Conservation (phyloP, 495 filamentous ascomycete genomes). For the Bombardia bombarda region DNA sequence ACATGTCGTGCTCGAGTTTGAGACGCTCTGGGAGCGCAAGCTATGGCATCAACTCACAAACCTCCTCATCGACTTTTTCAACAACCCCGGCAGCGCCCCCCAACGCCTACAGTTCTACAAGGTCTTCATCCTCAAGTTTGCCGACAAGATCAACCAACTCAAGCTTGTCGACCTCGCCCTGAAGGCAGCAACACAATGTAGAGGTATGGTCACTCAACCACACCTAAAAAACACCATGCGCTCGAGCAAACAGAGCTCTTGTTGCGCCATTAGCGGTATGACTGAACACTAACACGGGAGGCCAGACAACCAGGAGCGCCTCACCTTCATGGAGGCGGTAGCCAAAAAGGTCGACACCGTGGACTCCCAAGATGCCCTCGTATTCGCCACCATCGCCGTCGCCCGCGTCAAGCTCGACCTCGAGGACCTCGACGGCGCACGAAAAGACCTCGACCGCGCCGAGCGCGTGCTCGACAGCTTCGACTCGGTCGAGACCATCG, state of each 20-base stretch:
- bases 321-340: conserved; percentile 77
- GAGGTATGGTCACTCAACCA: conserved; percentile 45
- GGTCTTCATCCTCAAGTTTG: conserved; percentile 90
- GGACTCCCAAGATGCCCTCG: conserved; percentile 90
- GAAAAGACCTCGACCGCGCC: conserved; percentile 77
- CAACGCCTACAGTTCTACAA: conserved; percentile 88
- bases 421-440: conserved; percentile 63
- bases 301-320: conserved; percentile 77
- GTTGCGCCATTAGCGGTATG: not conserved
- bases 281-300: not conserved
- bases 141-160: conserved; percentile 96
- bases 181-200: conserved; percentile 77
- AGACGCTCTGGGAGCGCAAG: conserved; percentile 97
- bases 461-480: conserved; percentile 85
- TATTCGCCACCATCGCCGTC: conserved; percentile 87
- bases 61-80: conserved; percentile 81
- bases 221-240: not conserved
- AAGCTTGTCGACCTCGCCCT: conserved; percentile 89
- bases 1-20: conserved; percentile 79
- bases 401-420: conserved; percentile 80
- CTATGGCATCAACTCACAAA: conserved; percentile 99
- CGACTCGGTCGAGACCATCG: conserved; percentile 90
- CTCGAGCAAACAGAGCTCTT: not conserved
- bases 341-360: conserved; percentile 84
- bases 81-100: conserved; percentile 64